phyloP scores from a whole-genome alignment of 208 protist species.

The Tritrichomonas foetus region DNA sequence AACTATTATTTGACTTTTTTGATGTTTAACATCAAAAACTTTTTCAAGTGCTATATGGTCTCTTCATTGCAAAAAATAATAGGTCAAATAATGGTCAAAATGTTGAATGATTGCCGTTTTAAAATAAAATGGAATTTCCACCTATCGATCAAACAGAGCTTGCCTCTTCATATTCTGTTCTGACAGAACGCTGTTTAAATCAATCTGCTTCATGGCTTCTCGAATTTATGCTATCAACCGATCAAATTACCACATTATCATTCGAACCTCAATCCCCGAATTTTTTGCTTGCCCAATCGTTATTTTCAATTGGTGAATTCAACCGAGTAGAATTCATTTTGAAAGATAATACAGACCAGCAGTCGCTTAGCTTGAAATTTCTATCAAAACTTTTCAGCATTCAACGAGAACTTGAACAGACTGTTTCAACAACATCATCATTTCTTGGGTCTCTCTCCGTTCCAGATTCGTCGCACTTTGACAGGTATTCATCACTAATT shows the following conservation, averaged over 20 bases:
- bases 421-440: not conserved
- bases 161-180: not conserved
- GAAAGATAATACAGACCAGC: not conserved
- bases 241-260: not conserved
- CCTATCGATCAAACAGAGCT: not conserved
- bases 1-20: too few relatives aligned
- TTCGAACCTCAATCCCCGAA: not conserved
- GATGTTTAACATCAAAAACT: too few relatives aligned
- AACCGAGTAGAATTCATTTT: not conserved
- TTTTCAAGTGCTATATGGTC: too few relatives aligned
- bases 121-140: too few relatives aligned
- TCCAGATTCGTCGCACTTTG: not conserved
- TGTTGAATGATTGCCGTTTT: too few relatives aligned
- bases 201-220: conserved; percentile 4
- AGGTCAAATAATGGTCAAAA: too few relatives aligned
- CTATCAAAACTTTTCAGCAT: not conserved
- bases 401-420: not conserved
- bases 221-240: not conserved
- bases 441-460: not conserved
- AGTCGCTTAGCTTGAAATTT: not conserved
- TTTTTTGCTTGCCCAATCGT: not conserved
- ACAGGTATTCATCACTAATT: not conserved
- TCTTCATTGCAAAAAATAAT: too few relatives aligned
- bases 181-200: not conserved
- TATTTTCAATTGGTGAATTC: not conserved